These are phyloP conservation scores for Sporothrix luriei DNA, from an alignment of 2,329 filamentous ascomycete genomes.

Conservation along the genomic window DNA sequence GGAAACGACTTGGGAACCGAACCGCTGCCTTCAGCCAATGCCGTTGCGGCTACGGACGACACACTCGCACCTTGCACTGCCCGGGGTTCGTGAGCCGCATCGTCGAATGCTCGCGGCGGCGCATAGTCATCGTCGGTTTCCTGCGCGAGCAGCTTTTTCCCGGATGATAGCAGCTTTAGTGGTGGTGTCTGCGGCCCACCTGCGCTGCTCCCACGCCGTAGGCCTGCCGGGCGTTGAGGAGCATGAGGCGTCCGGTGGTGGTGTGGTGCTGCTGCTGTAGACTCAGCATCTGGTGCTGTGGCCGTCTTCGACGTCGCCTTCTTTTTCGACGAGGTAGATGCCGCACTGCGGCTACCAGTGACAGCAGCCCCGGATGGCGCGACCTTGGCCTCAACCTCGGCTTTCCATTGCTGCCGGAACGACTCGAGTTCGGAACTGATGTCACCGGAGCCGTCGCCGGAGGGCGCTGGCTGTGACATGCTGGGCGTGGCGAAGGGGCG, in stretches of 20 bases:
- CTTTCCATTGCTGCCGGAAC: constrained; percentile 83
- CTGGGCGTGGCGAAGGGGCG: background rate
- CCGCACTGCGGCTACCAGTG: constrained; percentile 28
- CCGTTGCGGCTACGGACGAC: background rate
- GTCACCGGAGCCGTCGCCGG: constrained; percentile 34
- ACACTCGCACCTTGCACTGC: constrained; percentile 5
- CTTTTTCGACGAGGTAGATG: background rate
- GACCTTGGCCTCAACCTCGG: constrained; percentile 64
- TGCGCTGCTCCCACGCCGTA: constrained; percentile 29
- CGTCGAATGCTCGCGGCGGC: constrained; percentile 45
- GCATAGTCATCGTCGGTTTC: constrained; percentile 47
- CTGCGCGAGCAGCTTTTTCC: constrained; percentile 38
- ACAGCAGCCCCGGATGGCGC: constrained; percentile 31
- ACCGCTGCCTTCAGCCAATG: constrained; percentile 34
- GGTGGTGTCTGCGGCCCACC: constrained; percentile 32
- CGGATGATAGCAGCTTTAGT: constrained; percentile 33
- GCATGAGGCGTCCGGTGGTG: background rate
- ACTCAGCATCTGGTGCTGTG: background rate
- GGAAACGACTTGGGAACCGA: background rate
- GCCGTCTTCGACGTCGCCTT: background rate
- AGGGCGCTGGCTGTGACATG: constrained; percentile 31
- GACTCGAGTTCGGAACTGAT: constrained; percentile 75
- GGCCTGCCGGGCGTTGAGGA: background rate
- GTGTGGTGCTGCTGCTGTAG: background rate
- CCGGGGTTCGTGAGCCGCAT: constrained; percentile 36